Percentiles rank a stretch among this genome's conserved stretches.
These are phyloP conservation scores for Chenopodium suecicum DNA, from an alignment of 148 eudicot genomes.

Conservation along the genomic window DNA sequence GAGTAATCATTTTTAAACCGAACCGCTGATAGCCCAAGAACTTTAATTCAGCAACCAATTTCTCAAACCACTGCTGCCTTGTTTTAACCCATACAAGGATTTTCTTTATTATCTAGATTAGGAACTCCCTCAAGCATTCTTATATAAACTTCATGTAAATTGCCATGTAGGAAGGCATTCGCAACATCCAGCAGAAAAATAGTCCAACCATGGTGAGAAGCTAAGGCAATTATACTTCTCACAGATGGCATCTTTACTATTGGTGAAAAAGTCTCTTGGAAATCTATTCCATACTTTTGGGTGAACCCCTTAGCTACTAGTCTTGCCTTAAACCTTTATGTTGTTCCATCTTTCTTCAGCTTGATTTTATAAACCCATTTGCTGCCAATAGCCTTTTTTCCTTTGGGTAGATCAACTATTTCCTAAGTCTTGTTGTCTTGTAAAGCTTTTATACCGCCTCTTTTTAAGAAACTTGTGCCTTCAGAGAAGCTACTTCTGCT, in stretches of 20 bases:
- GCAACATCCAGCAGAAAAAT: no score
- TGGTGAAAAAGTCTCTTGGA: no score
- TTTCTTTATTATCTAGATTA: background rate
- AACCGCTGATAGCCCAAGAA: background rate
- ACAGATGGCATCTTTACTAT: no score
- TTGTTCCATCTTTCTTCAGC: no score
- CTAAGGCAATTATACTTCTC: no score
- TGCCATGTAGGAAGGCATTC: background rate
- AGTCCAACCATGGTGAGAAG: no score
- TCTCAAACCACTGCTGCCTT: background rate
- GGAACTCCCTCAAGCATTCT: background rate
- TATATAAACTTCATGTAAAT: background rate
- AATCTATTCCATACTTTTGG: no score
- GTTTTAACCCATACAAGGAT: background rate
- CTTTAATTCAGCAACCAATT: background rate
- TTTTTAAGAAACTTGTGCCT: background rate
- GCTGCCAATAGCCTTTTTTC: background rate
- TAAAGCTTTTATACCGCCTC: background rate
- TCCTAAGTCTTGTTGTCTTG: background rate
- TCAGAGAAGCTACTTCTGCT: rapidly evolving
- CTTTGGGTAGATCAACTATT: background rate
- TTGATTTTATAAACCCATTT: background rate
- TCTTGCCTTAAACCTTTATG: no score
- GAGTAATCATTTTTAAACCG: background rate
- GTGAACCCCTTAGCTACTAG: no score